Evolutionary conservation across 1,139 yeast species (phyloP).

Genomic region (Yamadazyma diospyri): DNA sequence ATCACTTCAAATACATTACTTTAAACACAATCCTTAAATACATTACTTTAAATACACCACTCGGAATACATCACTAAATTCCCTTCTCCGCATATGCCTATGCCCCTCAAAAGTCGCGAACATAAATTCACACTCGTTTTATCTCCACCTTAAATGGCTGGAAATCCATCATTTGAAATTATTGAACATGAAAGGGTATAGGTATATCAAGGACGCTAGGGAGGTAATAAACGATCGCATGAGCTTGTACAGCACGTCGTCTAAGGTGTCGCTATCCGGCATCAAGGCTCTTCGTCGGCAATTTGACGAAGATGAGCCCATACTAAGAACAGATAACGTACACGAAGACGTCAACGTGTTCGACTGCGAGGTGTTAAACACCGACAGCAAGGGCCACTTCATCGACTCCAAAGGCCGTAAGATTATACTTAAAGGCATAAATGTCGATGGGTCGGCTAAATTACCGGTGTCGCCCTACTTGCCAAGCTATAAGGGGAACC

Average conservation of each 20-base stretch:
- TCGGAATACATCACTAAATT: too few relatives aligned
- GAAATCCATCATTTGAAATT: not conserved
- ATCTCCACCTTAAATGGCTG: conserved; percentile 2
- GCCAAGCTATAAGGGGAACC: conserved; percentile 49
- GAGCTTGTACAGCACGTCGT: conserved; percentile 26
- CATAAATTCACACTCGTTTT: conserved; percentile 2
- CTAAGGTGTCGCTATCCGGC: conserved; percentile 25
- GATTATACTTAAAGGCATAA: conserved; percentile 73
- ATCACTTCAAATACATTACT: too few relatives aligned
- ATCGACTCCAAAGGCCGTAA: conserved; percentile 58
- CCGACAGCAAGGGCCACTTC: conserved; percentile 52
- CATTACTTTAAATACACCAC: too few relatives aligned
- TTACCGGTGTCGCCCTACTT: conserved; percentile 58
- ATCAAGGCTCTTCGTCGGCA: conserved; percentile 27
- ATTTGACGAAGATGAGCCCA: conserved; percentile 20
- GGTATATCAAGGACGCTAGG: conserved; percentile 20
- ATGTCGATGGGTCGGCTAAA: conserved; percentile 75
- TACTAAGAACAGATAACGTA: conserved; percentile 13
- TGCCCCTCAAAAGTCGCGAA: too few relatives aligned
- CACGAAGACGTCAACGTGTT: conserved; percentile 9
- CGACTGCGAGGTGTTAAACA: conserved; percentile 31
- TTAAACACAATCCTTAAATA: too few relatives aligned
- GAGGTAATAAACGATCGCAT: conserved; percentile 32
- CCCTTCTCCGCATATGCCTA: too few relatives aligned
- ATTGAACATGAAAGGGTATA: conserved; percentile 15